Evolutionary conservation across 2,329 filamentous ascomycete species (phyloP), one percentile per base, ranked within the genome.

Genomic region (Pseudocercospora musae): DNA sequence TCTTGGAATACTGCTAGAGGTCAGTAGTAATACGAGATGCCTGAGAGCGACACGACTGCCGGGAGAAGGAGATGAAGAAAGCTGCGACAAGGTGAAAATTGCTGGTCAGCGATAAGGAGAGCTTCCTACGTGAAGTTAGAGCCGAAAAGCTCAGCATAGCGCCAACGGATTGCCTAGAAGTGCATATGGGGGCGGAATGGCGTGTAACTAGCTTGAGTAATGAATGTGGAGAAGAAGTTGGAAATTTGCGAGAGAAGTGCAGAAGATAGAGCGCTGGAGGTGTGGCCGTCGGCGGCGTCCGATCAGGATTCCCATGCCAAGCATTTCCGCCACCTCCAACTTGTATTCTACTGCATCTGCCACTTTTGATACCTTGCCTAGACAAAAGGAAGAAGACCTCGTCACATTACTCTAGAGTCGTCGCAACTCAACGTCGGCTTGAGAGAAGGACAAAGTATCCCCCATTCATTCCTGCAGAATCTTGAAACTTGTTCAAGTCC

Each of bases 201-300:
- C 48, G 48, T 29, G 48, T 27, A 52, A 25, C 48, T 52, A 52
- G 48, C 48, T 52, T 23, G 33, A 44, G 18, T 27, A 23, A 44
- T 29, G 29, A 7, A 56, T 23, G 53, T 56, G 53, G 53, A 56
- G 53, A 56, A 42, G 29, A 59, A 37, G 57, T 21, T n/a, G 57
- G 54, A 59, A 59, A 49, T 59, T 59, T 53, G 53, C 53, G 53
- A 42, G 33, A 44, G 48, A 52, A 31, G 8, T 31, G 25, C 10
- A n/a, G 15, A 29, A 18, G 5, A n/a, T 29, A 27, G 21, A 27
- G 48, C 31, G 48, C 48, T 31, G 21, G 21, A n/a, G 48, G 15
- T 25, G 21, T 27, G 15, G 48, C 23, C 21, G 48, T 25, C 21
- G 48, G 48, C 48, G 15, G 20, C 23, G 4, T 25, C 23, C 48